Base-by-base conservation (phyloP, 306 rosid genomes). In the Notholithocarpus densiflorus region DNA sequence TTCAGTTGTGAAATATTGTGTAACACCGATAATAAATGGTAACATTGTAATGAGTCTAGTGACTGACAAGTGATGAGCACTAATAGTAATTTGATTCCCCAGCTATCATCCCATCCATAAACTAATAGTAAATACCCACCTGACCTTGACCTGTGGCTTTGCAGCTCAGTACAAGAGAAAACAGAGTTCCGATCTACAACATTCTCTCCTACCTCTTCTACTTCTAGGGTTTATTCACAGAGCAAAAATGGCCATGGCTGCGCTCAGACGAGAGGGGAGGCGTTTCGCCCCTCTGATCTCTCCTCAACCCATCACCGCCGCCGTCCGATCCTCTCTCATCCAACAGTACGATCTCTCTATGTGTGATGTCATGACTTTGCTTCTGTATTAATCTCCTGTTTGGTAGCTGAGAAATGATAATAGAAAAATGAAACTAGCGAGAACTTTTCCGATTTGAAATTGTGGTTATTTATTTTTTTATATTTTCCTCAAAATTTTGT, bases 221-320 rank as follows among this genome's bases (percentile, higher is more conserved):
- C 17, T 66, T 5, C 23, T 15, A 7, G 71, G 71, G 13, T 32
- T 32, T 65, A 29, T 6, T 32, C 45, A 1, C 14, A 7, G 5
- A 48, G 53, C 53, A 48, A 48, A 43, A 48, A 48, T 48, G 53
- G 53, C 99, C 21, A 93, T 96, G 98, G 94, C 96, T 83, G 93
- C 89, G 76, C 82, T 95, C 2, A 87, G 98, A 80, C 97, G 98
- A 48, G 98, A 93, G 82, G 99, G 96, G 85, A 91, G 87, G 89
- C 98, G 97, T 56, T 64, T 93, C 75, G 79, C 92, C 45, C 80
- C 94, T 60, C 83, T 91, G 82, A 54, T 86, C 70, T 82, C 94
- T 72, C 88, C 94, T 32, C 88, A 81, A 56, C 90, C 97, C 3
- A 77, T 86, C 79, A 34, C 83, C 77, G 85, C 83, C 79, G 85